Evolutionary conservation across 1,139 yeast genomes (phyloP).

Genomic region (Wickerhamomyces sp.): DNA sequence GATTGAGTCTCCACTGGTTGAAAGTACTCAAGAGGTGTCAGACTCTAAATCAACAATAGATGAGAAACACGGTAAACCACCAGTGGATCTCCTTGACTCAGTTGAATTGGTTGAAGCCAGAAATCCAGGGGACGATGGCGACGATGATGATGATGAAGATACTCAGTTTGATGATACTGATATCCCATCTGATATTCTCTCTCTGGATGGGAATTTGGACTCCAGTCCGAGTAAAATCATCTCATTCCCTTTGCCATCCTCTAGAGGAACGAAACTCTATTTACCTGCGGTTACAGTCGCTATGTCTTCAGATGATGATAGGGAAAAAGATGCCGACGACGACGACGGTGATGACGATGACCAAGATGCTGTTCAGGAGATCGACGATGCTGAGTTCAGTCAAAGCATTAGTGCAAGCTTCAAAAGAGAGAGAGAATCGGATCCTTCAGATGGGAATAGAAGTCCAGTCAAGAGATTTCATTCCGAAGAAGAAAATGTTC

Average conservation of each 20-base stretch:
- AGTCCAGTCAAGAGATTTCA: neutral
- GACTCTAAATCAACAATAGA: conserved; percentile 5
- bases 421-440: neutral
- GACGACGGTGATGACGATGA: neutral
- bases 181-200: neutral
- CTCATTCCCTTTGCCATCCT: neutral
- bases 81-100: neutral
- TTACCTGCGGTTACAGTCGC: neutral
- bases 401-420: neutral
- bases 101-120: neutral
- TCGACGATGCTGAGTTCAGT: conserved; percentile 3
- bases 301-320: neutral
- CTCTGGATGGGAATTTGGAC: neutral
- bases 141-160: neutral
- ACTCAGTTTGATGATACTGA: neutral
- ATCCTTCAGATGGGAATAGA: neutral
- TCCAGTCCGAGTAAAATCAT: neutral
- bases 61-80: neutral
- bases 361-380: conserved; percentile 1
- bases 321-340: neutral
- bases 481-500: neutral
- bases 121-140: neutral
- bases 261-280: neutral
- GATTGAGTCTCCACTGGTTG: neutral
- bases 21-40: conserved; percentile 5